phyloP scores from a whole-genome alignment of 2,329 filamentous ascomycete species.

The Colletotrichum falcatum region DNA sequence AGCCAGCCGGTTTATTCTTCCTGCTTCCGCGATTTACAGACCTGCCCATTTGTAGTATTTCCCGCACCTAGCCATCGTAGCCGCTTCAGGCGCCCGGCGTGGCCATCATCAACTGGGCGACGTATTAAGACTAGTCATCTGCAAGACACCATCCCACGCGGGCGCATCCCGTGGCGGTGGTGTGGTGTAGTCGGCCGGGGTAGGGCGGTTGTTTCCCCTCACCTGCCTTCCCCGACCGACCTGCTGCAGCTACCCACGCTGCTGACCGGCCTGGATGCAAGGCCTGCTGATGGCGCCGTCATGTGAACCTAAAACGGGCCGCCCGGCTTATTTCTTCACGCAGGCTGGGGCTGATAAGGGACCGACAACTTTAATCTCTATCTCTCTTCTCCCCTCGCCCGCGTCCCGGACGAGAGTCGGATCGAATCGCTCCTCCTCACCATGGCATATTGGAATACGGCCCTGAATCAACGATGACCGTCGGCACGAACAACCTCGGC shows the following conservation, averaged over 20 bases:
- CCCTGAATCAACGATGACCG: background rate
- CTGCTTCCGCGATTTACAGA: background rate
- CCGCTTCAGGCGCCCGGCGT: background rate
- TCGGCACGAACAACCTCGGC: background rate
- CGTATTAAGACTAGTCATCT: conserved; percentile 6
- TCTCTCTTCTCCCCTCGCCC: background rate
- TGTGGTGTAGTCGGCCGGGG: conserved; percentile 3
- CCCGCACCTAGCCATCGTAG: background rate
- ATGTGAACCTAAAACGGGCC: conserved; percentile 13
- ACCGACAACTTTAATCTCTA: background rate
- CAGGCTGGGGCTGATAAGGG: background rate
- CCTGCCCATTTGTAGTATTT: background rate
- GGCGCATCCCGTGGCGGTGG: conserved; percentile 5
- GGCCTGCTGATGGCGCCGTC: conserved; percentile 21
- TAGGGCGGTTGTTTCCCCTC: background rate
- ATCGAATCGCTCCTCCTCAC: background rate
- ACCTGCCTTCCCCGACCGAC: background rate
- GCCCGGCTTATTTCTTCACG: background rate
- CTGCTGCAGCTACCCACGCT: conserved; percentile 13
- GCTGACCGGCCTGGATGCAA: conserved; percentile 8
- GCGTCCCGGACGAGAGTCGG: background rate
- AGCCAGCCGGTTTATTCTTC: background rate
- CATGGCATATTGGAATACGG: background rate
- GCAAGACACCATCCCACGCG: conserved; percentile 20
- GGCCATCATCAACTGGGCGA: background rate